Conservation (phyloP, 2,329 filamentous ascomycete genomes). For the Cercospora sojina region DNA sequence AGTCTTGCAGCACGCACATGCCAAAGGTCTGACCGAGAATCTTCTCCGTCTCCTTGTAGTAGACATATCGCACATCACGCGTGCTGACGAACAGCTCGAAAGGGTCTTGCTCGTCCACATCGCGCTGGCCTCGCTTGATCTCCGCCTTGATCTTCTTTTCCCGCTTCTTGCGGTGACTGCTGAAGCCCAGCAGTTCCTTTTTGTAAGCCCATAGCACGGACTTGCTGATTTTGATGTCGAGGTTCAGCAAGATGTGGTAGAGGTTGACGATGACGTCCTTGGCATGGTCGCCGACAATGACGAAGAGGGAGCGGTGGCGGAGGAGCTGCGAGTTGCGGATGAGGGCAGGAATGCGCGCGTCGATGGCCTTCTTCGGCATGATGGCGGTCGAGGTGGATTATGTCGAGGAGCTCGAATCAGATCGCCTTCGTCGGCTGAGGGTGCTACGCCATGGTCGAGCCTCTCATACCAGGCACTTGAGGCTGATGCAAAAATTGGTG, state of each 20-base stretch:
- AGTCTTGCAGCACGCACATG: conserved; percentile 98
- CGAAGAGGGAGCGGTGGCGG: conserved; percentile 97
- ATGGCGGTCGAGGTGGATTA: conserved; percentile 9
- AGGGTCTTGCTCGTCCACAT: conserved; percentile 87
- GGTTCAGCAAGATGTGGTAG: conserved; percentile 87
- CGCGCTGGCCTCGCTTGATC: conserved; percentile 89
- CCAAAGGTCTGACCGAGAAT: conserved; percentile 97
- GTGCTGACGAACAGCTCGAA: conserved; percentile 97
- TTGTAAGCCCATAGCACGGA: conserved; percentile 98
- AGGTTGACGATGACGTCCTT: conserved; percentile 97
- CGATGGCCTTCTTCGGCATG: conserved; percentile 63
- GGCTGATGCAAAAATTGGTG: background rate
- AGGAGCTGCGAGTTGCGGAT: conserved; percentile 90
- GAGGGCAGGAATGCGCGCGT: conserved; percentile 85
- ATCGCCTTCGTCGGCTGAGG: conserved; percentile 4
- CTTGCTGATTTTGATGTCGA: conserved; percentile 92
- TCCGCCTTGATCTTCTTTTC: conserved; percentile 98
- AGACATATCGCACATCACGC: conserved; percentile 96
- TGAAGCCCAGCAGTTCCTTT: conserved; percentile 93
- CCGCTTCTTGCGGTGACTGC: conserved; percentile 94
- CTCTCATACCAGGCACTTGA: background rate
- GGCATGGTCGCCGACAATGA: conserved; percentile 87
- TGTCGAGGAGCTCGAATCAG: background rate
- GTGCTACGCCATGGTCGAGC: background rate
- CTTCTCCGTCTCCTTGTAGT: conserved; percentile 99